These are phyloP conservation scores for Ustilago trichophora DNA, from an alignment of 1,284 basidiomycete genomes.

Conservation along the genomic window DNA sequence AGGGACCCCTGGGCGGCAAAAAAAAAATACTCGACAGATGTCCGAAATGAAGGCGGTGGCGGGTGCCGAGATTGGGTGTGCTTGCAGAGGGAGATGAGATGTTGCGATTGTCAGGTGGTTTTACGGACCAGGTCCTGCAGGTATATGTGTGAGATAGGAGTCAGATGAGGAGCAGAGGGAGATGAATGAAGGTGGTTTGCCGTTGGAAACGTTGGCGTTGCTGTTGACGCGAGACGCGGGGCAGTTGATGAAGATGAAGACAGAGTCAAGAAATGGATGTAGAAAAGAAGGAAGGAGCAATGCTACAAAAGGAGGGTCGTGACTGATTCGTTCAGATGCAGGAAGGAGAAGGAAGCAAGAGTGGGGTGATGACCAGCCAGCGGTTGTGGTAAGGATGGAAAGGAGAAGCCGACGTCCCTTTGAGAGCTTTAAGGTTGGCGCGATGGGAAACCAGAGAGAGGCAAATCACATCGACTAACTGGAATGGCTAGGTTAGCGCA, in stretches of 20 bases:
- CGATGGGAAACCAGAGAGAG: neutral
- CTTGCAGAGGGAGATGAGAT: conserved; percentile 5
- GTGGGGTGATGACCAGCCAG: conserved; percentile 12
- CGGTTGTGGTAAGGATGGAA: conserved; percentile 8
- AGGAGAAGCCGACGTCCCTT: conserved; percentile 11
- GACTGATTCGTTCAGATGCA: neutral
- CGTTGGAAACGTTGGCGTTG: neutral
- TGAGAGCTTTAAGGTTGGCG: conserved; percentile 19
- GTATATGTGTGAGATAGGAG: conserved; percentile 27
- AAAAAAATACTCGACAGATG: neutral
- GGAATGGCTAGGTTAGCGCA: too few relatives aligned
- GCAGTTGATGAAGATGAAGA: neutral
- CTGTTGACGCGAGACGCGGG: too few relatives aligned
- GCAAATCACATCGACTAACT: too few relatives aligned
- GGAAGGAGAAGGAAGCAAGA: neutral
- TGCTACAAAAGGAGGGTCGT: conserved; percentile 13
- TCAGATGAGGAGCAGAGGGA: conserved; percentile 1
- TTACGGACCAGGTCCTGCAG: conserved; percentile 4
- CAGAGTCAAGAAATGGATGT: neutral
- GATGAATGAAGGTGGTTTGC: conserved; percentile 12
- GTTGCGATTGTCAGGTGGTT: neutral
- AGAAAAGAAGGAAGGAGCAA: conserved; percentile 4
- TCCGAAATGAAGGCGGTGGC: conserved; percentile 11
- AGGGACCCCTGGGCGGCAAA: neutral
- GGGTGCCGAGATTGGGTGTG: conserved; percentile 6